Evolutionary conservation across 2,329 filamentous ascomycete species (phyloP).

Genomic region (Cladobotryum mycophilum): DNA sequence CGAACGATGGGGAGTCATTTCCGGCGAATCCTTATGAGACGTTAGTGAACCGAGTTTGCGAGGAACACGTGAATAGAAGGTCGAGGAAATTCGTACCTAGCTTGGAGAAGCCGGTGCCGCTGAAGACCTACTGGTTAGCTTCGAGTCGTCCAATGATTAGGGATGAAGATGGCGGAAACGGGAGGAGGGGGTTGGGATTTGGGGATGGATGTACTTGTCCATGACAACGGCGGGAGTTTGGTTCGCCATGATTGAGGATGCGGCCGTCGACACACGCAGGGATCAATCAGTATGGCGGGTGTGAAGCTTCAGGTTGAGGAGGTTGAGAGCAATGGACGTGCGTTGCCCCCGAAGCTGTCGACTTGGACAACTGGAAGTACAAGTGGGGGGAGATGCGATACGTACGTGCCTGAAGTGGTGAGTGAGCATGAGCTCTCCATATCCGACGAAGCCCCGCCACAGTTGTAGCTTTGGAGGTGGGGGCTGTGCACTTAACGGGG

Average conservation of each 20-base stretch:
- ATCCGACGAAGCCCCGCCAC: conserved; percentile 8
- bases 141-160: conserved; percentile 7
- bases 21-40: conserved; percentile 76
- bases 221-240: conserved; percentile 99
- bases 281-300: conserved; percentile 7
- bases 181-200: conserved; percentile 2
- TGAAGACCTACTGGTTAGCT: conserved; percentile 38
- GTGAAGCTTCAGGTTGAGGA: conserved; percentile 9
- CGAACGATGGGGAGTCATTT: conserved; percentile 98
- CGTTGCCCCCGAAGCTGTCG: conserved; percentile 10
- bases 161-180: neutral
- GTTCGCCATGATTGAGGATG: conserved; percentile 65
- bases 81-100: conserved; percentile 60
- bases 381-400: conserved; percentile 3
- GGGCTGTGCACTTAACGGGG: conserved; percentile 4
- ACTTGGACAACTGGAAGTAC: conserved; percentile 6
- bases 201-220: conserved; percentile 83
- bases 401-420: conserved; percentile 3
- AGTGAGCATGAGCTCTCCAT: conserved; percentile 2
- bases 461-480: neutral
- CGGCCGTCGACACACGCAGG: conserved; percentile 19
- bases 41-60: conserved; percentile 16
- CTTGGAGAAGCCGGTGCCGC: conserved; percentile 99
- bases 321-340: conserved; percentile 11
- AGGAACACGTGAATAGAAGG: conserved; percentile 6